These are phyloP conservation scores for Furcasterigmium furcatum DNA, from an alignment of 2,329 filamentous ascomycete genomes.

Conservation along the genomic window DNA sequence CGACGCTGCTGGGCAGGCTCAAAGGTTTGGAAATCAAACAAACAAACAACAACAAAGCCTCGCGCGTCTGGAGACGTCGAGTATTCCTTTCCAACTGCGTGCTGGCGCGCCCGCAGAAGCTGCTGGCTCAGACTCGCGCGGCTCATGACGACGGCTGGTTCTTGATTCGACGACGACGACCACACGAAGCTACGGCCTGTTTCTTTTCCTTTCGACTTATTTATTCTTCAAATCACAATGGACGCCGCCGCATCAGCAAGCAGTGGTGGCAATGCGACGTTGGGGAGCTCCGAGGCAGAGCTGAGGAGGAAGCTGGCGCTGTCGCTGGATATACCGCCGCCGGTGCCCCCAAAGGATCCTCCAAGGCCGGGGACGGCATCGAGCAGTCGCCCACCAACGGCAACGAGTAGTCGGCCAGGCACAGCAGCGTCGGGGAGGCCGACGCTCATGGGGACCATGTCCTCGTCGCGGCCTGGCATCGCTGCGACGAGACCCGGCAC, in stretches of 20 bases:
- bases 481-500: slow-evolving; percentile 1
- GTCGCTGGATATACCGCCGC: slow-evolving; percentile 6
- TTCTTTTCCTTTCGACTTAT: too few relatives aligned
- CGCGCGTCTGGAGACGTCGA: too few relatives aligned
- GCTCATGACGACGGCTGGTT: background rate
- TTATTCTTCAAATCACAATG: too few relatives aligned
- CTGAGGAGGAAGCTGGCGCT: background rate
- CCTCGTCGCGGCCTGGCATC: background rate
- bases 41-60: background rate
- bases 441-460: background rate
- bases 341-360: slow-evolving; percentile 7
- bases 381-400: background rate
- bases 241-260: background rate
- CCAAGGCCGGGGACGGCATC: background rate
- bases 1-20: background rate
- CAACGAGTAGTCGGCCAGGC: too few relatives aligned
- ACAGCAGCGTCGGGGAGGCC: background rate
- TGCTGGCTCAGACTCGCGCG: background rate
- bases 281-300: background rate
- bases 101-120: background rate
- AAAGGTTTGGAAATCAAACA: background rate
- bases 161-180: too few relatives aligned
- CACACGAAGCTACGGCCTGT: too few relatives aligned
- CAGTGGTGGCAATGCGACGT: background rate
- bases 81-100: too few relatives aligned